Conservation (phyloP, 1,284 basidiomycete genomes). For the Inonotus obliquus region DNA sequence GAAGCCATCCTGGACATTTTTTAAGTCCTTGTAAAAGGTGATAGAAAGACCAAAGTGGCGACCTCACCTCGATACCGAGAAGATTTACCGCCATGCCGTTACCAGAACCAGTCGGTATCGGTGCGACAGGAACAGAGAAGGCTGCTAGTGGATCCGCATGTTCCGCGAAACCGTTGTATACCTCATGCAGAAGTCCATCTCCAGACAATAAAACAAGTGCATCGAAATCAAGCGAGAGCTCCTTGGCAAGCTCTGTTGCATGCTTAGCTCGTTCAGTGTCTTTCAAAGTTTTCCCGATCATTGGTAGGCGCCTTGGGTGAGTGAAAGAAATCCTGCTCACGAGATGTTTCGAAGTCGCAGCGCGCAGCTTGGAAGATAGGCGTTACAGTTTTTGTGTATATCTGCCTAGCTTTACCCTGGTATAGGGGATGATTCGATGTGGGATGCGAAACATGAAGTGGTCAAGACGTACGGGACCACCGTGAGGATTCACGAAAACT, state of each 20-base stretch:
- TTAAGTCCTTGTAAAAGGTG: neutral
- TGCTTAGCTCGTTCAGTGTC: conserved; percentile 74
- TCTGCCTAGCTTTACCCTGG: conserved; percentile 64
- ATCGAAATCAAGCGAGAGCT: conserved; percentile 62
- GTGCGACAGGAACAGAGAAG: conserved; percentile 73
- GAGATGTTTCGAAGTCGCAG: conserved; percentile 57
- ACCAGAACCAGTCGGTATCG: conserved; percentile 86
- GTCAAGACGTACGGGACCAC: conserved; percentile 55
- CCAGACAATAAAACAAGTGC: conserved; percentile 84
- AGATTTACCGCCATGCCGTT: conserved; percentile 80
- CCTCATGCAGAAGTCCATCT: conserved; percentile 87
- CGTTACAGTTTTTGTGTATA: conserved; percentile 65
- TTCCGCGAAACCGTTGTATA: conserved; percentile 87
- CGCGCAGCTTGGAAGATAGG: conserved; percentile 81
- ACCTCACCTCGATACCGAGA: conserved; percentile 66
- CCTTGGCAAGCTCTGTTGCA: conserved; percentile 65
- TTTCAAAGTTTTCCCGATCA: conserved; percentile 27
- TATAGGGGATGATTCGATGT: neutral
- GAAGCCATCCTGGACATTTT: conserved; percentile 53
- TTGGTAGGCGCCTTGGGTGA: neutral
- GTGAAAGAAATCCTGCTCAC: conserved; percentile 38
- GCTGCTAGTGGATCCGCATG: conserved; percentile 68
- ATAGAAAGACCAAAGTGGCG: conserved; percentile 18
- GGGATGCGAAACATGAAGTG: neutral
- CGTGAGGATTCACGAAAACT: conserved; percentile 85